Base-by-base conservation (phyloP, 2,329 filamentous ascomycete genomes). In the Fusarium tuaranense region DNA sequence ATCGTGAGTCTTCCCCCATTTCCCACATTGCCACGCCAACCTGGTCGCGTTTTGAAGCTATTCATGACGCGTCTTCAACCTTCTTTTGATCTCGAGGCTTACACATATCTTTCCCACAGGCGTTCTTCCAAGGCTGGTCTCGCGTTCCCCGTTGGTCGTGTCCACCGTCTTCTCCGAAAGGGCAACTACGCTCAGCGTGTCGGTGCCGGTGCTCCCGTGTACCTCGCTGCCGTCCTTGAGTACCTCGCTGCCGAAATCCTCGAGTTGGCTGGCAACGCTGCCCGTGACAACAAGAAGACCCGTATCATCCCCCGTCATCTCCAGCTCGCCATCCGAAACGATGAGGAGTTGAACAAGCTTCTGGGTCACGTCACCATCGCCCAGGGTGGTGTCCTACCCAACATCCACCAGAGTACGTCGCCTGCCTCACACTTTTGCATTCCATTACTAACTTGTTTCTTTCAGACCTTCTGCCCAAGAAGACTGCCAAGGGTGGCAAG, bases 281-380 rank as follows among this genome's bases (percentile, higher is more conserved):
- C 97, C 76, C 96, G 97, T 81, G 97, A 99, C 89, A 98, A 98
- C 93, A 99, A 99, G 94, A 98, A 98, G 94, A 99, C 96, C 77
- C 95, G 97, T 93, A 99, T 99, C 89, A 99, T 98, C 73, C 97
- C 97, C 78, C 95, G 97, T 87, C 97, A 99, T 87, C 92, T 99
- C 58, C 97, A 99, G 90, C 95, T 99, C 80, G 97, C 97, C 87
- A 99, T 99, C 89, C 93, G 97, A 83, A 98, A 98, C 89, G 96
- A 98, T 86, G 96, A 98, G 91, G 97, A 99, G 88, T 87, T 98
- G 94, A 98, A 98, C 94, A 98, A 98, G 92, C 93, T 97, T 74
- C 90, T 98, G 77, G 95, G 95, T 69, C 95, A 97, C 85, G 95
- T 98, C 87, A 98, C 95, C 84, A 98, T 98, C 82, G 95, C 95